phyloP scores from a whole-genome alignment of 2,329 filamentous ascomycete species.

The Leptographium radiaticola region DNA sequence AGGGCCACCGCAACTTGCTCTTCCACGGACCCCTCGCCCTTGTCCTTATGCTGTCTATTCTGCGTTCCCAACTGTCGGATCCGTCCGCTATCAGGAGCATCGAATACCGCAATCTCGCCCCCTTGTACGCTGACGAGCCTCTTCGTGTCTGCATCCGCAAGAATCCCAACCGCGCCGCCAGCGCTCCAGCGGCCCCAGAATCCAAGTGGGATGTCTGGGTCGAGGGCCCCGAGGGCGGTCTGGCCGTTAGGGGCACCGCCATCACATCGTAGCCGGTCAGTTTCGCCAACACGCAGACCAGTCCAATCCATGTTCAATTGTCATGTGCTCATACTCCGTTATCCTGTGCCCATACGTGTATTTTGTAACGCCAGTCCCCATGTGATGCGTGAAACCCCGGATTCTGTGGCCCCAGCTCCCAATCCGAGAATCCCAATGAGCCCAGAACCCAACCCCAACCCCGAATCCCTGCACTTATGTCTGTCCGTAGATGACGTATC shows the following conservation, averaged over 20 bases:
- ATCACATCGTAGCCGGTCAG: background rate
- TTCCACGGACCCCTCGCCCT: conserved; percentile 81
- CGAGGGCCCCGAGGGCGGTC: conserved; percentile 44
- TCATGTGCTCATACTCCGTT: too few relatives aligned
- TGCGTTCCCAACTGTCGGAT: conserved; percentile 26
- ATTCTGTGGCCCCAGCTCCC: background rate
- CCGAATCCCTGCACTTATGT: background rate
- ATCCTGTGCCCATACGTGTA: too few relatives aligned
- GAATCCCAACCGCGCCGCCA: conserved; percentile 27
- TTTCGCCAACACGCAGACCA: background rate
- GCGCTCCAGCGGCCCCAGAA: conserved; percentile 16
- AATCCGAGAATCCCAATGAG: background rate
- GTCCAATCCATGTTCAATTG: too few relatives aligned
- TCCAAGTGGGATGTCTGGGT: conserved; percentile 50
- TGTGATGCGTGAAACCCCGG: too few relatives aligned
- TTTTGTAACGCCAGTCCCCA: too few relatives aligned
- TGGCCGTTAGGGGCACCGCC: conserved; percentile 45
- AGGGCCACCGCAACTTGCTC: conserved; percentile 62
- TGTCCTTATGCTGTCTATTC: conserved; percentile 58
- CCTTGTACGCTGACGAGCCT: conserved; percentile 61
- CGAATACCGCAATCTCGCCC: conserved; percentile 69
- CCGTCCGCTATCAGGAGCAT: conserved; percentile 37
- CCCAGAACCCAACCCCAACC: background rate
- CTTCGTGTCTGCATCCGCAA: conserved; percentile 56
- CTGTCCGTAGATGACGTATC: conserved; percentile 6